Evolutionary conservation across 352 stramenopile species (phyloP), one percentile per base, ranked within the genome.

Genomic region (Globisporangium viniferum): DNA sequence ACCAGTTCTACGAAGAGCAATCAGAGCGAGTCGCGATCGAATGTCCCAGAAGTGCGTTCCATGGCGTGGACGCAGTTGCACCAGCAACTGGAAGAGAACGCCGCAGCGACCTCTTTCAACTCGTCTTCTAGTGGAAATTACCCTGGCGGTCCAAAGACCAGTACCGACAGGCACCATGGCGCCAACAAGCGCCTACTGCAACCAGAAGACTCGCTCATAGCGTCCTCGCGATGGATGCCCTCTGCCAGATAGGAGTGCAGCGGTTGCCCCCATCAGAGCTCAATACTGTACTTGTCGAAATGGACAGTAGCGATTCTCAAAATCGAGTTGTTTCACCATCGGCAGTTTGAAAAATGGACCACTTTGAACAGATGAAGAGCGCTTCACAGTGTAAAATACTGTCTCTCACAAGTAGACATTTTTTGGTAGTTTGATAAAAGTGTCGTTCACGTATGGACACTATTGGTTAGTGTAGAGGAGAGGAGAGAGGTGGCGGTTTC

Each of bases 211-310:
- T 68, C 71, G 33, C 70, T 88, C 3, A 58, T 82, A 14, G 74
- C 79, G 8, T 87, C 81, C n/a, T 86, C 78, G 5, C 71, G 71
- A 35, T 90, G 81, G 81, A 80, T 88, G 74, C 71, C 72, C 20
- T 73, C 73, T 3, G 41, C 36, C 14, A 48, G 41, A n/a, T 48
- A 48, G 5, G 15, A 48, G 10, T n/a, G 5, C 4, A 48, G 41
- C 5, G 4, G 14, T 14, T 48, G n/a, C 15, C 36, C 3, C 41
- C 41, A 48, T n/a, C 14, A 48, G 1, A n/a, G 5, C 14, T n/a
- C 41, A 48, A n/a, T 48, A n/a, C 41, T 0, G 14, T 46, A 20
- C 39, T 20, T 20, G 0, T 15, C 39, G 39, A 46, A 20, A 46
- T 46, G 6, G 12, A 46, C 12, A 14, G 39, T 7, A 46, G 39